A percentile compares a stretch with the other conserved stretches of the same genome.
phyloP scores from a whole-genome alignment of 139 green algal species.

The Edaphochlamys debaryana region DNA sequence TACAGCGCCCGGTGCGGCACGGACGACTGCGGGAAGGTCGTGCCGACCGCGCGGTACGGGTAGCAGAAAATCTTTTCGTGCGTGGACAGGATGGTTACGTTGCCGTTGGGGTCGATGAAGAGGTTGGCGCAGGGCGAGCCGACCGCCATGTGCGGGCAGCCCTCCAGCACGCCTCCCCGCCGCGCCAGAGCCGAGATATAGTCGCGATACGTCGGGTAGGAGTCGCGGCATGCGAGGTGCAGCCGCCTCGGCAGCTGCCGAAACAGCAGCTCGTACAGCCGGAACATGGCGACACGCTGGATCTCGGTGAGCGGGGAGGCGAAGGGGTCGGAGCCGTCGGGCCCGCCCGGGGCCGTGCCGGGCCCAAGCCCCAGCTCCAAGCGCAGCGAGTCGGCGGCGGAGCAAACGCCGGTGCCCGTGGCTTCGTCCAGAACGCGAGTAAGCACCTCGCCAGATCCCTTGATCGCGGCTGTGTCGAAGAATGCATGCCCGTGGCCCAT shows the following conservation, averaged over 20 bases:
- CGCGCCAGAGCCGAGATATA: conserved; percentile 48
- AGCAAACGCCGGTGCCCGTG: not conserved
- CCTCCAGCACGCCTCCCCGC: conserved; percentile 69
- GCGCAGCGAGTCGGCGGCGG: conserved; percentile 17
- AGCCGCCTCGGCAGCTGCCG: conserved; percentile 50
- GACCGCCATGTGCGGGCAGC: conserved; percentile 55
- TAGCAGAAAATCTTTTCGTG: conserved; percentile 76
- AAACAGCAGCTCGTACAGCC: conserved; percentile 51
- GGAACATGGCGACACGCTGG: conserved; percentile 47
- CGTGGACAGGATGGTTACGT: conserved; percentile 62
- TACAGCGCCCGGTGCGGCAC: conserved; percentile 64
- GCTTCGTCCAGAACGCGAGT: conserved; percentile 25
- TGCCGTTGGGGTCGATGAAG: conserved; percentile 69
- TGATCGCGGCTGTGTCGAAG: conserved; percentile 53
- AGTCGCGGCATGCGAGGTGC: conserved; percentile 30
- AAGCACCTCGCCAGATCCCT: conserved; percentile 48
- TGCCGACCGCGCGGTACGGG: conserved; percentile 63
- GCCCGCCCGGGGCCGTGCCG: not conserved
- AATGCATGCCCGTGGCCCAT: conserved; percentile 58
- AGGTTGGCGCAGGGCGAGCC: conserved; percentile 70
- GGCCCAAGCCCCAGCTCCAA: conserved; percentile 16
- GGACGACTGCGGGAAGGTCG: conserved; percentile 72
- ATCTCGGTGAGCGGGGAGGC: conserved; percentile 41
- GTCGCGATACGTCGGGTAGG: conserved; percentile 57
- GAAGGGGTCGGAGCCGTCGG: not conserved